Conservation (phyloP, 805 yeast genomes). For the Starmerella floris region DNA sequence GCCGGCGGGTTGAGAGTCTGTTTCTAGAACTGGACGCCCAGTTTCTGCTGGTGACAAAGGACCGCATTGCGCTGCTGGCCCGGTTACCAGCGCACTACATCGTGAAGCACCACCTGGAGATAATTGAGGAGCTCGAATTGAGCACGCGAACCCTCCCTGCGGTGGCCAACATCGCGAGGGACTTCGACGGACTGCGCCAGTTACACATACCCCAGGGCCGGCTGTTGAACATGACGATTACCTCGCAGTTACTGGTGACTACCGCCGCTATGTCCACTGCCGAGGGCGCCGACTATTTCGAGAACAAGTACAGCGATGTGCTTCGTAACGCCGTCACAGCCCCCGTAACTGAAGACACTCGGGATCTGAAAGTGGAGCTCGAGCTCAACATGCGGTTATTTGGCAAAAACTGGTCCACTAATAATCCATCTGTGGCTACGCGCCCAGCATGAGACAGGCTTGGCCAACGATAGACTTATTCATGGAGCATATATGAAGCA, state of each 20-base stretch:
- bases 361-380: constrained; percentile 6
- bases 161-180: constrained; percentile 14
- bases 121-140: constrained; percentile 11
- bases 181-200: constrained; percentile 7
- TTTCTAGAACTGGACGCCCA: constrained; percentile 16
- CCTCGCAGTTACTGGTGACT: constrained; percentile 10
- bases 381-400: not conserved
- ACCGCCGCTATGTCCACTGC: constrained; percentile 16
- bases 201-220: constrained; percentile 8
- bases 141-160: constrained; percentile 8
- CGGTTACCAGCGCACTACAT: constrained; percentile 18
- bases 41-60: constrained; percentile 6
- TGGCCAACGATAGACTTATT: too few relatives aligned
- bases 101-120: constrained; percentile 6
- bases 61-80: constrained; percentile 13
- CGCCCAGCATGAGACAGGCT: not conserved
- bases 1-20: not conserved
- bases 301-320: constrained; percentile 4
- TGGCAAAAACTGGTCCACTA: not conserved
- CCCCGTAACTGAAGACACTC: constrained; percentile 9
- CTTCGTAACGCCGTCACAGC: constrained; percentile 8
- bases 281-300: constrained; percentile 14
- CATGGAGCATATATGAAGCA: too few relatives aligned
- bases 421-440: not conserved
- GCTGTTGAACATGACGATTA: constrained; percentile 8